Percentiles rank a stretch among this genome's conserved stretches.
These are phyloP conservation scores for Coniochaeta prunicola DNA, from an alignment of 2,329 filamentous ascomycete species.

Conservation along the genomic window DNA sequence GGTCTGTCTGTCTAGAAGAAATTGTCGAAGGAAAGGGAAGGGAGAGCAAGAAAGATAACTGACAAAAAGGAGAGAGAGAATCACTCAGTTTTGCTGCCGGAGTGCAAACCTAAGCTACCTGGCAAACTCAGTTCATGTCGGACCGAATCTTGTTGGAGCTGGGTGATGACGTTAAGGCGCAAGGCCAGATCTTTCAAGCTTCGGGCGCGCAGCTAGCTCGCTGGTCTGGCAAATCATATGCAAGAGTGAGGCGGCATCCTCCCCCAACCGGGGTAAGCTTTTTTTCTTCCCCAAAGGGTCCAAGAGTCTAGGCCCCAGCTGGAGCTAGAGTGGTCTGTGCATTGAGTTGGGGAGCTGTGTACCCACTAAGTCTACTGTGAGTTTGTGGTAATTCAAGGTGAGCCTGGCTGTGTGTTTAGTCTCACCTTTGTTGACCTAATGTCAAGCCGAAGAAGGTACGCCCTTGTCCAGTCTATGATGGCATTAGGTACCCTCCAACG, in stretches of 20 bases:
- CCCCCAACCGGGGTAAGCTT: background rate
- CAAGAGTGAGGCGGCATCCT: background rate
- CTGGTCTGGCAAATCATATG: background rate
- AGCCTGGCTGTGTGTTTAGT: too few relatives aligned
- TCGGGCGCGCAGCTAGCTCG: background rate
- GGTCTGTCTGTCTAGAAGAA: background rate
- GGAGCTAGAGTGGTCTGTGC: background rate
- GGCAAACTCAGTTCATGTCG: background rate
- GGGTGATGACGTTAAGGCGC: background rate
- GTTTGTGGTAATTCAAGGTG: too few relatives aligned
- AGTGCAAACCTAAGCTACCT: too few relatives aligned
- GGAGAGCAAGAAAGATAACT: background rate
- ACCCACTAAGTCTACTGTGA: background rate
- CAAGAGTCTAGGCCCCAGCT: background rate
- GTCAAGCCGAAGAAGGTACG: too few relatives aligned
- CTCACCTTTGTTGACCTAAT: too few relatives aligned
- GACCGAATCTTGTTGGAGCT: background rate
- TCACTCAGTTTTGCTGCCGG: background rate
- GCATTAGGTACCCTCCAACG: too few relatives aligned
- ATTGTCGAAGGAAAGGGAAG: background rate
- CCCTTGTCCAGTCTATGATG: too few relatives aligned
- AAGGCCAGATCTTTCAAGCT: background rate
- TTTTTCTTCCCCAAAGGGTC: background rate
- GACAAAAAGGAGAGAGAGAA: background rate
- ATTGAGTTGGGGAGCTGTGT: background rate